Evolutionary conservation across 2,329 filamentous ascomycete species (phyloP).

Genomic region (Huntiella abstrusa): DNA sequence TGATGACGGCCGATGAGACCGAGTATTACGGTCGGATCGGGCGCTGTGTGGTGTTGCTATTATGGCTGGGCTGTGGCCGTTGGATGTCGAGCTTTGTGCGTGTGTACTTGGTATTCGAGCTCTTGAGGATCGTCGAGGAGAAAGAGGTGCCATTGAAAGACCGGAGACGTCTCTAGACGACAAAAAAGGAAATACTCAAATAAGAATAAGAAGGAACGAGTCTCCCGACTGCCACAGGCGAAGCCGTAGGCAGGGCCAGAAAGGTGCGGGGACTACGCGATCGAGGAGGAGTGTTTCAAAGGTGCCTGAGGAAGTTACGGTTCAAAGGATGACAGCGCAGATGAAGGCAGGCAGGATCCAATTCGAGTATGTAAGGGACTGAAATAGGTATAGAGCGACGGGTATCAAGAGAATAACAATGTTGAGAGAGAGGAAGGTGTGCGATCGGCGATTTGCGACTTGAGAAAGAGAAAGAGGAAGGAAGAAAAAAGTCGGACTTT

Average conservation of each 20-base stretch:
- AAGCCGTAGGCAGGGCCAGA: too few species aligned
- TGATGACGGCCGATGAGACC: constrained; percentile 45
- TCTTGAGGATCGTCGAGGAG: constrained; percentile 79
- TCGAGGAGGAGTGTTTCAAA: background rate
- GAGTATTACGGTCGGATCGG: constrained; percentile 53
- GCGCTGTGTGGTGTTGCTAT: constrained; percentile 64
- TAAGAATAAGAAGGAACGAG: background rate
- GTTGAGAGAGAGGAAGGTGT: background rate
- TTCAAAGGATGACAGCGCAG: background rate
- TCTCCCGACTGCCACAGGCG: background rate
- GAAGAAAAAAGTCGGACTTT: background rate
- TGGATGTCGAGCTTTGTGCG: constrained; percentile 29
- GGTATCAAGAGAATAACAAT: background rate
- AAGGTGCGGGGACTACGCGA: too few species aligned
- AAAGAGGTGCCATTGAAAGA: constrained; percentile 38
- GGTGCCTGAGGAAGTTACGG: background rate
- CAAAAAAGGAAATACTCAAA: background rate
- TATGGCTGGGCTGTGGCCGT: constrained; percentile 22
- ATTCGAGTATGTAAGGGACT: background rate
- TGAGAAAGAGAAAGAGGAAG: background rate
- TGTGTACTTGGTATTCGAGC: constrained; percentile 62
- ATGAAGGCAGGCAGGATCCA: background rate
- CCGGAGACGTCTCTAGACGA: constrained; percentile 1
- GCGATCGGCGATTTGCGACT: background rate
- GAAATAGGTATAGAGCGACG: background rate